Base-by-base conservation (phyloP, 257 asterid genomes). In the Solanum piurae region DNA sequence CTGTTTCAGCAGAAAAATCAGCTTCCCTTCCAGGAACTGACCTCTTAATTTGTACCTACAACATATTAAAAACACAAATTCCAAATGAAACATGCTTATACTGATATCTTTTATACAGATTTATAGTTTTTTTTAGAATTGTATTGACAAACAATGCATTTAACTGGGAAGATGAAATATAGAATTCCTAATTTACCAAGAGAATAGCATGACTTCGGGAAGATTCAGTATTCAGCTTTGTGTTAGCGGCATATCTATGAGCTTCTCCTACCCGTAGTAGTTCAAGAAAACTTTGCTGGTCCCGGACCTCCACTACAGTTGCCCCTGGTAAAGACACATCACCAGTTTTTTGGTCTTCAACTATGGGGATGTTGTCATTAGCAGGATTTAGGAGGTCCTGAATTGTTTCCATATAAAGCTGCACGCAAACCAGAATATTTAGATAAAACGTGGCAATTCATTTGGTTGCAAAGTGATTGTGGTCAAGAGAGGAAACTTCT, bases 301-400 rank as follows among this genome's bases (percentile, higher is more conserved):
- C 93, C 80, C 95, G 94, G 90, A 97, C 92, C 87, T 95, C 98
- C 92, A 94, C 89, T 42, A 93, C 90, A 42, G 99, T 97, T 7
- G 98, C 99, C 91, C 99, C 99, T n/a, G 99, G 99, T 88, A 97
- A 86, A 60, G 98, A 95, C 91, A 96, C 99, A 92, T 97, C 99
- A 44, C 99, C 99, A 66, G 94, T 92, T 91, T 90, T 94, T 91
- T 96, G 98, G 88, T 97, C 99, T 93, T 97, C 99, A 64, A 96
- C 98, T 86, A 97, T 97, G 55, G 99, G 88, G 90, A 97, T 97
- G 89, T 96, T 97, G 90, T 96, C 99, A 90, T 97, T 97, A 86
- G 94, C 92, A 68, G 99, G 99, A 90, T 97, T 92, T 29, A 97
- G 94, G 82, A 97, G 94, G 90, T 97, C 99, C 92, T 97, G 99